Conservation (phyloP, 2,329 filamentous ascomycete genomes). For the Botrytis deweyae region DNA sequence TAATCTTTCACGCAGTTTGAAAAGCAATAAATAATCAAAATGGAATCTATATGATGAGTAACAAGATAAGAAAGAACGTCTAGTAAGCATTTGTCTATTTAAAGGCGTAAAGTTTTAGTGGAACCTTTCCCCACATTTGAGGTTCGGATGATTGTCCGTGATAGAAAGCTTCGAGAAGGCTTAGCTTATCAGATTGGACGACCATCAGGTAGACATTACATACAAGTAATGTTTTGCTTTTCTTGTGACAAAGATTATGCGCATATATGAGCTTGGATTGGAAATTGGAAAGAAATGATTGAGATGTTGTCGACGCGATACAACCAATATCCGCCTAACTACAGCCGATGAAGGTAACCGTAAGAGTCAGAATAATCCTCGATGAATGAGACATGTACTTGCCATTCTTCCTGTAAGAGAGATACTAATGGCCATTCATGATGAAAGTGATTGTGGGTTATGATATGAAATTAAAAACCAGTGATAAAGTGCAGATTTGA, state of each 20-base stretch:
- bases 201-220: no score
- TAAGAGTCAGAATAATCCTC: not conserved
- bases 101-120: constrained; percentile 1
- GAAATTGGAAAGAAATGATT: not conserved
- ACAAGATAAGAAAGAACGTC: not conserved
- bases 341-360: not conserved
- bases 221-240: not conserved
- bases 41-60: not conserved
- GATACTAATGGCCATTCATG: not conserved
- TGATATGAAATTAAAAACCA: not conserved
- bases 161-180: not conserved
- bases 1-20: not conserved
- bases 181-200: not conserved
- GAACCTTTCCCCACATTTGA: not conserved
- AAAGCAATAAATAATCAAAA: not conserved
- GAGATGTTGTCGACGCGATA: not conserved
- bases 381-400: not conserved
- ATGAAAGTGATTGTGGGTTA: not conserved
- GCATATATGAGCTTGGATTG: not conserved
- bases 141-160: not conserved
- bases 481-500: not conserved
- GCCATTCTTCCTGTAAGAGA: not conserved
- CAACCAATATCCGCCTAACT: not conserved
- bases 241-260: not conserved
- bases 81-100: not conserved